Percentiles rank a stretch among this genome's conserved stretches.
Evolutionary conservation across 495 filamentous ascomycete species (phyloP).

Genomic region (Podospora anserina): DNA sequence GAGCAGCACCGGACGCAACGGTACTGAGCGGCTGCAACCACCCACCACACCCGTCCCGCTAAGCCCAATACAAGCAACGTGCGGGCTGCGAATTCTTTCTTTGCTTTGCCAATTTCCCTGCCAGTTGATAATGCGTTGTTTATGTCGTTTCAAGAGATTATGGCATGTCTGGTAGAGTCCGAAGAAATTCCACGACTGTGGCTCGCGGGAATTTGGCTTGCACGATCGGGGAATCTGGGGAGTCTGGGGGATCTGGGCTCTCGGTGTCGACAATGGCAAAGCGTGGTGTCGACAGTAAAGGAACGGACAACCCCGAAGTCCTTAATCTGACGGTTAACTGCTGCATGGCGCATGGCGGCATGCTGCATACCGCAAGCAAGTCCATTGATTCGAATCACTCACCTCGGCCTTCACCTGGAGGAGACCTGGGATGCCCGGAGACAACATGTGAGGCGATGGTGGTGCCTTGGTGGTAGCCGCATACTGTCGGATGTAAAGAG

Average conservation of each 20-base stretch:
- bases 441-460: not conserved
- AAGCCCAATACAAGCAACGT: conserved; percentile 3
- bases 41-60: conserved; percentile 10
- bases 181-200: not conserved
- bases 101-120: not conserved
- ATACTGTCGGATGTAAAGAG: not conserved
- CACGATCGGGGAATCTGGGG: not conserved
- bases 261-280: not conserved
- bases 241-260: no score
- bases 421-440: not conserved
- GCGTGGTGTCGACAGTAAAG: not conserved
- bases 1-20: conserved; percentile 3
- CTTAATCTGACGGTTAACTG: conserved; percentile 26
- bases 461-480: not conserved
- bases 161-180: not conserved
- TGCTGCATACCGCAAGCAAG: conserved; percentile 6
- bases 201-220: not conserved
- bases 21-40: conserved; percentile 15
- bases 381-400: not conserved
- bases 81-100: not conserved
- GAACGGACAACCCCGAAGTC: conserved; percentile 12
- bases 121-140: not conserved
- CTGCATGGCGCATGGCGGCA: not conserved
- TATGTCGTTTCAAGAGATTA: not conserved
- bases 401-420: not conserved